Percentiles rank a stretch among this genome's conserved stretches.
These are phyloP conservation scores for Eruca vesicaria DNA, from an alignment of 441 rosid genomes.

Conservation along the genomic window DNA sequence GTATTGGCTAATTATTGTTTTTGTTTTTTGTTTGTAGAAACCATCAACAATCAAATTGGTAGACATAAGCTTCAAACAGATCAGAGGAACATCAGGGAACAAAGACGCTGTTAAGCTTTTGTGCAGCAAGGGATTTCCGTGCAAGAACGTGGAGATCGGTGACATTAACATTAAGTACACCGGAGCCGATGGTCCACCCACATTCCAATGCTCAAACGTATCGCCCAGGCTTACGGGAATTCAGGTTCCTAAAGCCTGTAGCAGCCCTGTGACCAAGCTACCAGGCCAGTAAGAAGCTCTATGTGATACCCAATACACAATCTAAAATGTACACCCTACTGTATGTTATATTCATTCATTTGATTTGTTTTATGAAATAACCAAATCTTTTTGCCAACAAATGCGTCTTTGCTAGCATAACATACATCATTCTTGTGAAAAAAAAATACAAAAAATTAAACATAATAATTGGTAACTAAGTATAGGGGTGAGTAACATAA, in stretches of 20 bases:
- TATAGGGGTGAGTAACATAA: not conserved
- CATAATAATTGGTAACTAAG: not conserved
- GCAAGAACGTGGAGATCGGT: constrained; percentile 22
- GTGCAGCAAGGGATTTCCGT: constrained; percentile 23
- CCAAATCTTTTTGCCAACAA: not conserved
- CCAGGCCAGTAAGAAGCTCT: constrained; percentile 7
- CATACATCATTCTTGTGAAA: not conserved
- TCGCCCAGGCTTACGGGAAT: constrained; percentile 15
- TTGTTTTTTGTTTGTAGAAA: constrained; percentile 2
- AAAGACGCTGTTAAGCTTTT: constrained; percentile 32
- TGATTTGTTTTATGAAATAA: not conserved
- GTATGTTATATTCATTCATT: not conserved
- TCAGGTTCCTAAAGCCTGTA: constrained; percentile 30
- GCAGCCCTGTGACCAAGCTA: constrained; percentile 25
- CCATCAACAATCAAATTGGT: constrained; percentile 24
- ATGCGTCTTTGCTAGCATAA: not conserved
- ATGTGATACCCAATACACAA: not conserved
- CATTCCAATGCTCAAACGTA: constrained; percentile 25
- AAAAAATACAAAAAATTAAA: not conserved
- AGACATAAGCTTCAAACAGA: constrained; percentile 19
- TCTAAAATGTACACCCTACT: not conserved
- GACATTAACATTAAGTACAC: constrained; percentile 19
- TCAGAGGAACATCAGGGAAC: constrained; percentile 31
- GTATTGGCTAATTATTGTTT: not conserved
- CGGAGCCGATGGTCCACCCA: constrained; percentile 22